Evolutionary conservation across 2,329 filamentous ascomycete genomes (phyloP).

Genomic region (Rhytidhysteron rufulum): DNA sequence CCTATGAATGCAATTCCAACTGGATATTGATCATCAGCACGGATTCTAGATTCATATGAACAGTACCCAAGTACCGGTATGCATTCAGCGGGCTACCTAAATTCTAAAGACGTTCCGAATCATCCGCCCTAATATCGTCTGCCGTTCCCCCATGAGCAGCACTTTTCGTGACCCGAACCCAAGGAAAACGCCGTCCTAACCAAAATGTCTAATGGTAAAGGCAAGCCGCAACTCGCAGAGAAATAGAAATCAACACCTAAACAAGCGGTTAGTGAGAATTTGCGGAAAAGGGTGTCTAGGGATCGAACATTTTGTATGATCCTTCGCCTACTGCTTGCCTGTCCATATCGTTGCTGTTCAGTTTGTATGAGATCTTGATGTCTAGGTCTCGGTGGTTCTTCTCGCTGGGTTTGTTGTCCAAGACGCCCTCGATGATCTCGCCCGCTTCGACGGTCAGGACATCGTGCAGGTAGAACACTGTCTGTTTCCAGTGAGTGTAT

Average conservation of each 20-base stretch:
- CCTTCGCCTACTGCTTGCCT: slow-evolving; percentile 66
- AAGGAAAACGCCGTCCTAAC: slow-evolving; percentile 2
- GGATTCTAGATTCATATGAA: too few species aligned
- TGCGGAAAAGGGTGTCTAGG: neutral
- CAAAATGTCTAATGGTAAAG: slow-evolving; percentile 1
- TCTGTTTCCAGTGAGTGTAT: slow-evolving; percentile 99
- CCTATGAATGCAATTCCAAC: too few species aligned
- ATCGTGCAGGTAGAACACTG: slow-evolving; percentile 94
- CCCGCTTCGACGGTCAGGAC: slow-evolving; percentile 87
- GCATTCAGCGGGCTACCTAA: too few species aligned
- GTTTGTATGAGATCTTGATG: slow-evolving; percentile 78
- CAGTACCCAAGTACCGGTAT: too few species aligned
- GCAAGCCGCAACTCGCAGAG: neutral
- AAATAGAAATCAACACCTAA: slow-evolving; percentile 1
- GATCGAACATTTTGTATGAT: slow-evolving; percentile 66
- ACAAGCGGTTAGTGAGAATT: neutral
- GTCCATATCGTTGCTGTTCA: slow-evolving; percentile 70
- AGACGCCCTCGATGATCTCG: slow-evolving; percentile 69
- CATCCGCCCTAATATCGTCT: too few species aligned
- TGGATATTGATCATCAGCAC: too few species aligned
- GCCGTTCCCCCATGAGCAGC: too few species aligned
- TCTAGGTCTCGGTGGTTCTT: slow-evolving; percentile 95
- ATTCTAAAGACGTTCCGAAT: too few species aligned
- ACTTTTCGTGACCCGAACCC: neutral
- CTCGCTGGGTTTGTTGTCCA: slow-evolving; percentile 83